A percentile compares a stretch with the other conserved stretches of the same genome.
phyloP scores from a whole-genome alignment of 192 early-diverging fungal genomes.

The Coemansia furcata region DNA sequence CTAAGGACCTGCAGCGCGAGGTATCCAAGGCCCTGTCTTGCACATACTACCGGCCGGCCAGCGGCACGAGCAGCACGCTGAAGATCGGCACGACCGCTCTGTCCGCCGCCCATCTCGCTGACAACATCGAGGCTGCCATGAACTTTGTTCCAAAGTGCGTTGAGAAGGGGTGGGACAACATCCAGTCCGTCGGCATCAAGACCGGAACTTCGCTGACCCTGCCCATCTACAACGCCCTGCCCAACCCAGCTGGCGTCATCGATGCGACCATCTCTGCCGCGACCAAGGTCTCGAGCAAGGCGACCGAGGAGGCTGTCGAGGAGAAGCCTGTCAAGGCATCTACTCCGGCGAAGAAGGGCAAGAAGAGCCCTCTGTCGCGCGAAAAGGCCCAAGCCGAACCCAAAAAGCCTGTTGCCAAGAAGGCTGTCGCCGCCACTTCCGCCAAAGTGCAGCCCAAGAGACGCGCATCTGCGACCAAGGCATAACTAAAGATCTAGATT shows the following conservation, averaged over 20 bases:
- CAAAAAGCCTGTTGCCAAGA: slow-evolving; percentile 8
- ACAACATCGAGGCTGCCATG: slow-evolving; percentile 73
- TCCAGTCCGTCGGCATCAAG: slow-evolving; percentile 85
- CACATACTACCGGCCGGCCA: slow-evolving; percentile 25
- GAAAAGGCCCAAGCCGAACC: slow-evolving; percentile 4
- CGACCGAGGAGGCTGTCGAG: not conserved
- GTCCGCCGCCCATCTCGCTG: slow-evolving; percentile 59
- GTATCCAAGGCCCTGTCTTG: slow-evolving; percentile 28
- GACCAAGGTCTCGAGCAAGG: not conserved
- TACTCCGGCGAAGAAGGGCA: slow-evolving; percentile 23
- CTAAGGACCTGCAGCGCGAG: slow-evolving; percentile 23
- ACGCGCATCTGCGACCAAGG: slow-evolving; percentile 10
- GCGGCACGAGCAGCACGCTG: slow-evolving; percentile 57
- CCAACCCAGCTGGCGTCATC: slow-evolving; percentile 23
- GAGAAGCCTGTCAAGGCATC: slow-evolving; percentile 1
- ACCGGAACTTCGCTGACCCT: slow-evolving; percentile 73
- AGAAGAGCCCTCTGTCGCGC: slow-evolving; percentile 39
- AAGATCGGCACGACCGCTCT: slow-evolving; percentile 69
- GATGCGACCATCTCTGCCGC: slow-evolving; percentile 2
- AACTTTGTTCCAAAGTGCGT: slow-evolving; percentile 63
- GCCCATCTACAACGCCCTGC: slow-evolving; percentile 77
- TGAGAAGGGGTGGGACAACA: slow-evolving; percentile 77
- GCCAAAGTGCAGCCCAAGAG: slow-evolving; percentile 10
- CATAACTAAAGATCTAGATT: not conserved
- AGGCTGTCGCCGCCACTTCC: not conserved